These are phyloP conservation scores for Galerina marginata DNA, from an alignment of 768 basidiomycete species.

Conservation along the genomic window DNA sequence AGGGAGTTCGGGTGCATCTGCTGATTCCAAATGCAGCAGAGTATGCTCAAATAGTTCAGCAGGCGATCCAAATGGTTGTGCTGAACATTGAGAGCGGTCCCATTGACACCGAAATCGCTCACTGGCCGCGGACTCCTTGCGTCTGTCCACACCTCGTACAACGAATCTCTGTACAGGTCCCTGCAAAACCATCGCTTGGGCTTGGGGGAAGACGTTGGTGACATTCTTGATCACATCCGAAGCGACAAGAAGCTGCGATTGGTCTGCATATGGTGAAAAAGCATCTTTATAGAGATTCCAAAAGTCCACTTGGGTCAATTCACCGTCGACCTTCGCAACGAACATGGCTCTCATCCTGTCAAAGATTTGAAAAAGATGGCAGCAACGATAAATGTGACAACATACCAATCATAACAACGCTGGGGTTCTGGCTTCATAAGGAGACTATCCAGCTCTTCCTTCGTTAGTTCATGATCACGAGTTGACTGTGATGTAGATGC, in stretches of 20 bases:
- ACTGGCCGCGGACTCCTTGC: conserved; percentile 58
- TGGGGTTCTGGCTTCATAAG: conserved; percentile 71
- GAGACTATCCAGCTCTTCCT: conserved; percentile 69
- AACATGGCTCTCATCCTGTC: conserved; percentile 93
- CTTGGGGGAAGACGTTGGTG: conserved; percentile 81
- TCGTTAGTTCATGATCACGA: conserved; percentile 69
- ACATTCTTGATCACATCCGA: conserved; percentile 96
- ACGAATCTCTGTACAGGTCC: conserved; percentile 80
- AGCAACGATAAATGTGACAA: conserved; percentile 1
- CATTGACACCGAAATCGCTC: conserved; percentile 82
- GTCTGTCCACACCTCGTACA: conserved; percentile 82
- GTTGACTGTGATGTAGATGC: conserved; percentile 53
- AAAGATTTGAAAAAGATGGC: not conserved
- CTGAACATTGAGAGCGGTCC: conserved; percentile 64
- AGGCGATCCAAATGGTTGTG: conserved; percentile 51
- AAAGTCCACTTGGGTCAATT: conserved; percentile 92
- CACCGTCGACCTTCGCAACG: conserved; percentile 71
- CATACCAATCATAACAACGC: conserved; percentile 83
- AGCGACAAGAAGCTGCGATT: conserved; percentile 73
- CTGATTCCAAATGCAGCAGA: conserved; percentile 56
- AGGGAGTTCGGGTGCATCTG: conserved; percentile 48
- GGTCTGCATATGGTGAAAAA: conserved; percentile 66
- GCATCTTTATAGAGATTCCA: conserved; percentile 93
- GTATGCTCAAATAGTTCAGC: conserved; percentile 80
- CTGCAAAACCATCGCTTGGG: conserved; percentile 84